These are phyloP conservation scores for Fusarium compactum DNA, from an alignment of 2,329 filamentous ascomycete species.

Conservation along the genomic window DNA sequence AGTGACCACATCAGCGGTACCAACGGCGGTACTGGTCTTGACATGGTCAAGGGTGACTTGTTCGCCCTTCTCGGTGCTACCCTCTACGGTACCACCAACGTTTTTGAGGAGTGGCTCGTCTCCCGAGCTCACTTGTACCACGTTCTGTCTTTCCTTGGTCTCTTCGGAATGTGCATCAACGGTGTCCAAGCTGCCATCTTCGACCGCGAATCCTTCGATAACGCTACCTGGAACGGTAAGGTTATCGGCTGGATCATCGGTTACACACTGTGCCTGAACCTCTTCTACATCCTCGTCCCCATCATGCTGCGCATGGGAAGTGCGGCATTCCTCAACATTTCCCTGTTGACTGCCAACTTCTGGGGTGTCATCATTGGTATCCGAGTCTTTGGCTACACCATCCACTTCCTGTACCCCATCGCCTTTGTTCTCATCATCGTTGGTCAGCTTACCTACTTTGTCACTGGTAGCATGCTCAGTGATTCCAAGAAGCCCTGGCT, in stretches of 20 bases:
- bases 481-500: slow-evolving; percentile 97
- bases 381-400: slow-evolving; percentile 80
- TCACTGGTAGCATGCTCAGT: slow-evolving; percentile 83
- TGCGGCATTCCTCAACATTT: slow-evolving; percentile 97
- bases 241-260: slow-evolving; percentile 88
- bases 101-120: slow-evolving; percentile 94
- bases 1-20: slow-evolving; percentile 86
- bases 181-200: slow-evolving; percentile 92
- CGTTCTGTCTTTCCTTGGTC: slow-evolving; percentile 88
- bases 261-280: slow-evolving; percentile 83
- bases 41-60: slow-evolving; percentile 90
- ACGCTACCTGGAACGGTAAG: slow-evolving; percentile 72
- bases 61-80: slow-evolving; percentile 91
- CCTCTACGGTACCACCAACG: slow-evolving; percentile 91
- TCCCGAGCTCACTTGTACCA: slow-evolving; percentile 89
- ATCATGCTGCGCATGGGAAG: slow-evolving; percentile 89
- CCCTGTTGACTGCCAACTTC: slow-evolving; percentile 92
- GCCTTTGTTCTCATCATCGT: slow-evolving; percentile 93
- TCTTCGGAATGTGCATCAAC: slow-evolving; percentile 92
- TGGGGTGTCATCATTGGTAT: slow-evolving; percentile 96
- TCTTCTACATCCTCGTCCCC: slow-evolving; percentile 91
- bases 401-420: slow-evolving; percentile 95
- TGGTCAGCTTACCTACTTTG: slow-evolving; percentile 88
- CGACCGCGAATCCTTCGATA: slow-evolving; percentile 78
- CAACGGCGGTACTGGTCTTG: slow-evolving; percentile 74